Evolutionary conservation across 306 rosid genomes (phyloP).

Genomic region (Mucuna pruriens): DNA sequence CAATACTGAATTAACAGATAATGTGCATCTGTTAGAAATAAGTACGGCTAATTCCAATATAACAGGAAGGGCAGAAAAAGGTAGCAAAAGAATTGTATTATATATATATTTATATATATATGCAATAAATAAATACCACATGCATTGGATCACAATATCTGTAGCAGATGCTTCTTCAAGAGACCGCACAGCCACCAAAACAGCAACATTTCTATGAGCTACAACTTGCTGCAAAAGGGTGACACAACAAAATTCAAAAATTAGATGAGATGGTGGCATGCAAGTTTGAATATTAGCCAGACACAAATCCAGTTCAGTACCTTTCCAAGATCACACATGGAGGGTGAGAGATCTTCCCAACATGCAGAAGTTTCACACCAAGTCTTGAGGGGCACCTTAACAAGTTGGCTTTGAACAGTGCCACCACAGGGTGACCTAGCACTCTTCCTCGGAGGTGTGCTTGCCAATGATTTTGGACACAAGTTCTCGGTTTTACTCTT

Average conservation of each 20-base stretch:
- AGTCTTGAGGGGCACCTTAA: conserved; percentile 60
- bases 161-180: conserved; percentile 76
- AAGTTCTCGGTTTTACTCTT: conserved; percentile 54
- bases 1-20: not conserved
- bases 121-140: conserved; percentile 51
- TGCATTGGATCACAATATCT: conserved; percentile 61
- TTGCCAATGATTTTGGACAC: conserved; percentile 41
- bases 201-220: conserved; percentile 52
- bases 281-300: conserved; percentile 1
- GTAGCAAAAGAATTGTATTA: not conserved
- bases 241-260: not conserved
- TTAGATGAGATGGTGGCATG: not conserved
- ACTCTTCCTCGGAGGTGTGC: conserved; percentile 38
- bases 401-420: conserved; percentile 34
- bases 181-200: conserved; percentile 56
- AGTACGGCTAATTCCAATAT: not conserved
- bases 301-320: conserved; percentile 37
- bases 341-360: conserved; percentile 60
- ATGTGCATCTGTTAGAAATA: not conserved
- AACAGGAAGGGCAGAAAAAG: not conserved
- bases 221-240: conserved; percentile 58
- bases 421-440: conserved; percentile 27
- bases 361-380: conserved; percentile 46
- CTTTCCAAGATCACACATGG: conserved; percentile 64
- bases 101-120: too few relatives aligned